phyloP scores from a whole-genome alignment of 2,329 filamentous ascomycete genomes.

The Dactylellina parvicollis region DNA sequence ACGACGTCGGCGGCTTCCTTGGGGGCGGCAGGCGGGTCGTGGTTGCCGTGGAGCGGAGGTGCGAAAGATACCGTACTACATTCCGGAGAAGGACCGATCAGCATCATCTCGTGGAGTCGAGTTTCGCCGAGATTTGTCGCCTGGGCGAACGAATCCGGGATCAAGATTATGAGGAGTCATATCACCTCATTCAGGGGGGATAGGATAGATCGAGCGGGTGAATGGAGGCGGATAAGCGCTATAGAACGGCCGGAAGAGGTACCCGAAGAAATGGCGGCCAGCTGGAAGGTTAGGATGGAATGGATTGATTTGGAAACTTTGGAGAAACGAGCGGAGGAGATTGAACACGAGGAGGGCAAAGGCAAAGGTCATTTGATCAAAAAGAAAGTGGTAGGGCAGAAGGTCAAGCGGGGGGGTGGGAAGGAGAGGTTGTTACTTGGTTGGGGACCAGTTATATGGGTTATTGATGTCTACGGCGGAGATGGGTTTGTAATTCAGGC shows the following conservation, averaged over 20 bases:
- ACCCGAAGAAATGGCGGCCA: conserved; percentile 95
- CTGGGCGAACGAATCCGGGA: conserved; percentile 96
- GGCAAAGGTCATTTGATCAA: conserved; percentile 56
- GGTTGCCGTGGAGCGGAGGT: conserved; percentile 76
- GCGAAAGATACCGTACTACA: conserved; percentile 89
- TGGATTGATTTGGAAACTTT: conserved; percentile 89
- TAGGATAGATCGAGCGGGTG: conserved; percentile 67
- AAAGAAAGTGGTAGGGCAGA: conserved; percentile 57
- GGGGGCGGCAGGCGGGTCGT: conserved; percentile 71
- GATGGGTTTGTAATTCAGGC: conserved; percentile 66
- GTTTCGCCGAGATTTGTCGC: conserved; percentile 88
- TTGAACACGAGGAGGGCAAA: conserved; percentile 60
- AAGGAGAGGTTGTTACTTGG: conserved; percentile 81
- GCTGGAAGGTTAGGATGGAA: conserved; percentile 91
- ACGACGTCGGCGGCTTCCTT: conserved; percentile 83
- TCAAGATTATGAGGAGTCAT: conserved; percentile 96
- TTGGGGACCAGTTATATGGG: conserved; percentile 96
- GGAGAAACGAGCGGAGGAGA: conserved; percentile 74
- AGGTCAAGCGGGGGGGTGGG: conserved; percentile 62
- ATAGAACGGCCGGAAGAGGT: conserved; percentile 85
- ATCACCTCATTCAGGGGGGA: conserved; percentile 55
- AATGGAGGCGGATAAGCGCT: conserved; percentile 94
- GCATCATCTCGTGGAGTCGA: conserved; percentile 87
- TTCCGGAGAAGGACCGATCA: conserved; percentile 90
- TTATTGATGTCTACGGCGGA: conserved; percentile 86